phyloP scores from a whole-genome alignment of 106 monocot species.

The Phalaenopsis aphrodite region DNA sequence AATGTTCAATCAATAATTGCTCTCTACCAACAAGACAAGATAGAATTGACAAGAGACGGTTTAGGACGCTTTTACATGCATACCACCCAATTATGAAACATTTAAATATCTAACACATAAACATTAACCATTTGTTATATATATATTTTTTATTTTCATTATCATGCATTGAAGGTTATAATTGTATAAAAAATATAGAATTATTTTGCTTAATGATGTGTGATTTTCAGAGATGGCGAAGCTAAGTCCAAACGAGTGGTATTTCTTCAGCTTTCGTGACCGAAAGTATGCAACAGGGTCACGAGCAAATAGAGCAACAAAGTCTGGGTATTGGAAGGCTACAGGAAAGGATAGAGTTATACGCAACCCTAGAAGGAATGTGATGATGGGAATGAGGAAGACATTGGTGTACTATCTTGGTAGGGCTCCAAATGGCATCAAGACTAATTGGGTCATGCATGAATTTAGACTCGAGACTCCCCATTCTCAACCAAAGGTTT shows the following conservation, averaged over 20 bases:
- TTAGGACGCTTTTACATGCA: too few species aligned
- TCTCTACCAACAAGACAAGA: too few species aligned
- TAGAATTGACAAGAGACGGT: too few species aligned
- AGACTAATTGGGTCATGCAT: slow-evolving; percentile 65
- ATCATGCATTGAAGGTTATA: too few species aligned
- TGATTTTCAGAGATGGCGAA: slow-evolving; percentile 45
- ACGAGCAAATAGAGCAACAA: slow-evolving; percentile 55
- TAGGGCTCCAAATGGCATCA: slow-evolving; percentile 48
- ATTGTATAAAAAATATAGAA: too few species aligned
- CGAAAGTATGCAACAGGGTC: slow-evolving; percentile 65
- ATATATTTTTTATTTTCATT: too few species aligned
- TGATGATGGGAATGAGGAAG: slow-evolving; percentile 58
- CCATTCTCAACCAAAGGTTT: slow-evolving; percentile 40
- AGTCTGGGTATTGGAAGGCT: slow-evolving; percentile 63
- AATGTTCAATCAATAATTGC: too few species aligned
- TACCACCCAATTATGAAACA: too few species aligned
- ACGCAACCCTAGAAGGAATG: slow-evolving; percentile 16
- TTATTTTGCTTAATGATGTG: neutral
- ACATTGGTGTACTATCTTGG: slow-evolving; percentile 65
- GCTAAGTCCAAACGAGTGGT: slow-evolving; percentile 60
- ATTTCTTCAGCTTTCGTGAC: slow-evolving; percentile 82
- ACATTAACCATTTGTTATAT: too few species aligned
- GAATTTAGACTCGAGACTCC: slow-evolving; percentile 51
- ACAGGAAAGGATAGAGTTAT: slow-evolving; percentile 49
- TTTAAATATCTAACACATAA: too few species aligned